Base-by-base conservation (phyloP, 1,284 basidiomycete genomes). In the Ustilago tritici region DNA sequence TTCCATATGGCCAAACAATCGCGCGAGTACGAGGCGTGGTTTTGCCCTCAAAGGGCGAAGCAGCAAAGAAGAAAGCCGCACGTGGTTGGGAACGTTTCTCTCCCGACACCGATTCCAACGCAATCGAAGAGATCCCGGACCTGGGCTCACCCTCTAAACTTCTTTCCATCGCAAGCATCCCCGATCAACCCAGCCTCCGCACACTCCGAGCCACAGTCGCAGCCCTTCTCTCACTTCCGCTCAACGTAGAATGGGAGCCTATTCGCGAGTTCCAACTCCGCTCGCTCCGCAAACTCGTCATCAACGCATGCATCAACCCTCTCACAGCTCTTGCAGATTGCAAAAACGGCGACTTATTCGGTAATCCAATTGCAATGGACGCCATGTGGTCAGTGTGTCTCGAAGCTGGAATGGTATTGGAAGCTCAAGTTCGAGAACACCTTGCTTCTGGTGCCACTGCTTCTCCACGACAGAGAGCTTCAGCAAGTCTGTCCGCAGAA, bases 301-400 rank as follows among this genome's bases (percentile, higher is more conserved):
- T 94, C 76, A 95, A 97, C 85, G 89, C 92, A 14, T 90, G 92
- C 82, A 91, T 98, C 87, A 96, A 98, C 84, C 92, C 95, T 0
- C 89, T 98, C 73, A 94, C 95, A 0, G 93, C 94, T 0, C 86
- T 98, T 17, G 88, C 94, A 69, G 90, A 91, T 53, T 93, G 94
- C 80, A 89, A 90, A 62, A 98, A 97, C 82, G 95, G 94, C 19
- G 90, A 91, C 0, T 85, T 88, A n/a, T 81, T 83, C 61, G 83
- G 82, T 23, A 79, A 80, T 15, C 66, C 67, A 35, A 57, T 80
- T 14, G 83, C 86, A 0, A 65, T 68, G 59, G 74, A 81, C 32
- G 76, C 80, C 40, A 80, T 81, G 70, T 78, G 72, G 68, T 68
- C 61, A 19, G 68, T 82, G 14, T 83, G 83, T 54, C 66, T 77